Evolutionary conservation across 2,329 filamentous ascomycete species (phyloP).

Genomic region (Aspergillus quadricinctus): DNA sequence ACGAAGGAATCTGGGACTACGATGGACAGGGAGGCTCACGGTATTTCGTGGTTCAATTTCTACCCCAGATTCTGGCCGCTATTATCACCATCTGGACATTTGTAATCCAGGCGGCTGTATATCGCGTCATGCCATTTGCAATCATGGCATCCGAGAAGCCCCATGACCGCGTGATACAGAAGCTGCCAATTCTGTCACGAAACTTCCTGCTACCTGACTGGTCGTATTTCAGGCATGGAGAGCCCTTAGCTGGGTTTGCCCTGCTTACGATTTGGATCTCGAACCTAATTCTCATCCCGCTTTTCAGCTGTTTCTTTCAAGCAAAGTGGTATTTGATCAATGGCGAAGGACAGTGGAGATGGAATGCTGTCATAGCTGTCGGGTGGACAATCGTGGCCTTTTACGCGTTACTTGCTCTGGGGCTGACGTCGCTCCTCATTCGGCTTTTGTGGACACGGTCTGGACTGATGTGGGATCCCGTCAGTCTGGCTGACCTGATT

Average conservation of each 20-base stretch:
- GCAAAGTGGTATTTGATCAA: slow-evolving; percentile 58
- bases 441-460: slow-evolving; percentile 64
- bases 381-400: slow-evolving; percentile 73
- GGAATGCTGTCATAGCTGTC: slow-evolving; percentile 72
- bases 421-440: slow-evolving; percentile 55
- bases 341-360: slow-evolving; percentile 62
- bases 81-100: slow-evolving; percentile 73
- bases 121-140: slow-evolving; percentile 72
- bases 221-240: slow-evolving; percentile 63
- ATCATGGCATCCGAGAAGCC: slow-evolving; percentile 66
- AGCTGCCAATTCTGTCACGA: slow-evolving; percentile 56
- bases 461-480: slow-evolving; percentile 79
- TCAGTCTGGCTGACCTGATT: slow-evolving; percentile 75
- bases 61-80: slow-evolving; percentile 73
- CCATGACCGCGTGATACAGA: slow-evolving; percentile 58
- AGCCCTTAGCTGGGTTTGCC: slow-evolving; percentile 62
- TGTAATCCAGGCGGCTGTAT: slow-evolving; percentile 67
- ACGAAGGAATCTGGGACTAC: slow-evolving; percentile 66
- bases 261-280: slow-evolving; percentile 70
- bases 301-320: slow-evolving; percentile 73
- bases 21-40: slow-evolving; percentile 63
- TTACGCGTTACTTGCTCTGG: slow-evolving; percentile 63
- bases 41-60: slow-evolving; percentile 82
- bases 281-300: slow-evolving; percentile 69
- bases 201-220: slow-evolving; percentile 66